phyloP scores from a whole-genome alignment of 768 basidiomycete genomes.

The Lentinula detonsa region DNA sequence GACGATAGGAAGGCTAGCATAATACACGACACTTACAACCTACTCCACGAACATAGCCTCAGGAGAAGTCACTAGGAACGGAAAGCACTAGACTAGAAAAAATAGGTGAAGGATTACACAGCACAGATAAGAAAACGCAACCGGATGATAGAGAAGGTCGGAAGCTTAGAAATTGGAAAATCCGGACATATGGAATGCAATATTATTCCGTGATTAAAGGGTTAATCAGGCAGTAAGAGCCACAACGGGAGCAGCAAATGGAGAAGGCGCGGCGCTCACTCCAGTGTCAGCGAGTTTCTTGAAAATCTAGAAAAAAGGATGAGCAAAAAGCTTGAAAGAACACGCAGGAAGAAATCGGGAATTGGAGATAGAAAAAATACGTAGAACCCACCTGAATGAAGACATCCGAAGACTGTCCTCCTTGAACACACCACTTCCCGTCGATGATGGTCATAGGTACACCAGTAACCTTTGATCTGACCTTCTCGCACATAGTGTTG shows the following conservation, averaged over 20 bases:
- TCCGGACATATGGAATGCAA: background rate
- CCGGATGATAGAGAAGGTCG: background rate
- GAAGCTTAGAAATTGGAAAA: background rate
- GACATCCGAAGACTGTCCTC: slow-evolving; percentile 66
- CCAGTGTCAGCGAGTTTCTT: slow-evolving; percentile 42
- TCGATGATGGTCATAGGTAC: slow-evolving; percentile 80
- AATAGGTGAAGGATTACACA: background rate
- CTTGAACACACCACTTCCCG: slow-evolving; percentile 71
- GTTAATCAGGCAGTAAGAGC: slow-evolving; percentile 15
- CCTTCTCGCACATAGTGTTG: slow-evolving; percentile 52
- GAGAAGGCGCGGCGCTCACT: slow-evolving; percentile 26
- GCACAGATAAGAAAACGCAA: background rate
- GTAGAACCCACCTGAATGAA: slow-evolving; percentile 51
- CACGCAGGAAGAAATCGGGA: background rate
- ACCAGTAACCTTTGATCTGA: slow-evolving; percentile 60
- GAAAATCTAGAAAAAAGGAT: slow-evolving; percentile 25
- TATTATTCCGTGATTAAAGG: background rate
- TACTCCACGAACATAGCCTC: background rate
- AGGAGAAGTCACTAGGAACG: background rate
- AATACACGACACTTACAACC: background rate
- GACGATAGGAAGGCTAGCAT: background rate
- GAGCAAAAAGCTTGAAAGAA: background rate
- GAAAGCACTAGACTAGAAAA: background rate
- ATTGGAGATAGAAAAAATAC: background rate
- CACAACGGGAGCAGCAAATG: slow-evolving; percentile 25